Conservation (phyloP, 495 filamentous ascomycete species). For the Cetradonia linearis region DNA sequence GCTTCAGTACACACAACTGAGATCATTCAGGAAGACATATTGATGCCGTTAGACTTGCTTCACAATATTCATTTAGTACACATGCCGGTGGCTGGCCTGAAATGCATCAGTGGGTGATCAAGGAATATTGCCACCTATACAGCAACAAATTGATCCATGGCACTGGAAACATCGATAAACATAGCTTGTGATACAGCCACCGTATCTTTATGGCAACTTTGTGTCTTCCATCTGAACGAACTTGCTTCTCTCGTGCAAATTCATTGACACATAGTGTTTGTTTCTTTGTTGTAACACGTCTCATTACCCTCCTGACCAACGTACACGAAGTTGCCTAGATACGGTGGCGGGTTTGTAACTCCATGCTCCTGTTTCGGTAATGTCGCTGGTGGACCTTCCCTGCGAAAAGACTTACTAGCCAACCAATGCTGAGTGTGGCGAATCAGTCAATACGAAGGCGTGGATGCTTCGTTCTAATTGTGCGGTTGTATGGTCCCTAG, state of each 20-base stretch:
- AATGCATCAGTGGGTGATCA: not conserved
- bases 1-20: no score
- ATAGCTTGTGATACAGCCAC: not conserved
- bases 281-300: not conserved
- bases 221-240: not conserved
- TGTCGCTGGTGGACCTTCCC: not conserved
- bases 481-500: not conserved
- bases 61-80: no score
- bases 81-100: no score
- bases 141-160: not conserved
- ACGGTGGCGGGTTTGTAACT: not conserved
- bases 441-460: not conserved
- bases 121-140: not conserved
- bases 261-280: not conserved
- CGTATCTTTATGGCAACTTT: not conserved
- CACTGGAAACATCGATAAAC: not conserved
- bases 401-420: not conserved
- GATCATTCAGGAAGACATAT: no score
- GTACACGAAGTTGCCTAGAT: not conserved
- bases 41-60: no score
- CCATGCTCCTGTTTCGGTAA: not conserved
- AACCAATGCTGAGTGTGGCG: no score
- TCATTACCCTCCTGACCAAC: no score
- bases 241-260: not conserved
- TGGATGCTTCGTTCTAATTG: not conserved